phyloP scores from a whole-genome alignment of 2,329 filamentous ascomycete genomes.

The Aureobasidium sp. region DNA sequence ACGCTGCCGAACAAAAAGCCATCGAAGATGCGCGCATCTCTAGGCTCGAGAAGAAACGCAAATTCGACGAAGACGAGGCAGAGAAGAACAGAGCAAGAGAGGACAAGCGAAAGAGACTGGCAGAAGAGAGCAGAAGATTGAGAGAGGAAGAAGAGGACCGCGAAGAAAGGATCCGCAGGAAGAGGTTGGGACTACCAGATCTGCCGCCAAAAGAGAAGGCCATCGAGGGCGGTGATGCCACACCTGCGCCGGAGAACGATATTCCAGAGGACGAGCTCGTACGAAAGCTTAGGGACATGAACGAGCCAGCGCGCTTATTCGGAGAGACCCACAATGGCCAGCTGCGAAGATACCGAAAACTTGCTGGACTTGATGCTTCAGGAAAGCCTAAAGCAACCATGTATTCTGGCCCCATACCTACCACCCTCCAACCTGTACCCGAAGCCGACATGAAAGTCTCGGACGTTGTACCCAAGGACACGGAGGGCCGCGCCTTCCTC shows the following conservation, averaged over 20 bases:
- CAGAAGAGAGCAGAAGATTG: slow-evolving; percentile 66
- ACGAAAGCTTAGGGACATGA: slow-evolving; percentile 59
- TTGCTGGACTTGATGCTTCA: slow-evolving; percentile 32
- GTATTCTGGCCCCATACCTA: slow-evolving; percentile 76
- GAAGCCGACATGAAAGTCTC: slow-evolving; percentile 86
- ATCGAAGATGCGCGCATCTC: slow-evolving; percentile 65
- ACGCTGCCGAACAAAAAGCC: slow-evolving; percentile 71
- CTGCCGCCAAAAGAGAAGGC: slow-evolving; percentile 47
- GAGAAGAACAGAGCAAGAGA: slow-evolving; percentile 63
- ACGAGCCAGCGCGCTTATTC: slow-evolving; percentile 70
- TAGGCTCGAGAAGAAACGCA: slow-evolving; percentile 70
- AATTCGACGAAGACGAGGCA: slow-evolving; percentile 78
- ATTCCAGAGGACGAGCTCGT: slow-evolving; percentile 65
- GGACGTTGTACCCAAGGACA: slow-evolving; percentile 54
- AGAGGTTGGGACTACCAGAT: slow-evolving; percentile 73
- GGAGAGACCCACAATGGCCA: slow-evolving; percentile 68
- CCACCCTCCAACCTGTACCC: slow-evolving; percentile 68
- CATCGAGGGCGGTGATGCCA: slow-evolving; percentile 33
- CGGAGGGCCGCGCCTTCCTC: slow-evolving; percentile 61
- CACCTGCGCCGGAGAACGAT: slow-evolving; percentile 38
- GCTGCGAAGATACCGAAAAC: slow-evolving; percentile 62
- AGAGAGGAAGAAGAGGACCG: slow-evolving; percentile 67
- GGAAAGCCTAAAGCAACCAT: slow-evolving; percentile 33
- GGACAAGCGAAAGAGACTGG: slow-evolving; percentile 73
- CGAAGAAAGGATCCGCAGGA: slow-evolving; percentile 65